These are phyloP conservation scores for Camptophora hylomeconis DNA, from an alignment of 2,329 filamentous ascomycete species.

Conservation along the genomic window DNA sequence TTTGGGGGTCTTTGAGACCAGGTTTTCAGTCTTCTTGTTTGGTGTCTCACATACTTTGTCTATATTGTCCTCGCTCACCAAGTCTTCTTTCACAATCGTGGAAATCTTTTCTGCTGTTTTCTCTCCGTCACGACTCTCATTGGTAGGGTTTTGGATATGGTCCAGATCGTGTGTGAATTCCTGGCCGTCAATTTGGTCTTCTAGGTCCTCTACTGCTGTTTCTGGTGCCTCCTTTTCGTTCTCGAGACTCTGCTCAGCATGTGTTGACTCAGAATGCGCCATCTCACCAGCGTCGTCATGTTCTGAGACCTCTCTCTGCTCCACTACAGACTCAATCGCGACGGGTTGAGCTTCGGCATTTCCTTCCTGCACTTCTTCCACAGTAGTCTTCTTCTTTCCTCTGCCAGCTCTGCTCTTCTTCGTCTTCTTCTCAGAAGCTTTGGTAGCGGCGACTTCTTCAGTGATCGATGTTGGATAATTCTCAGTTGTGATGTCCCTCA, in stretches of 20 bases:
- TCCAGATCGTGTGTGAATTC: too few species aligned
- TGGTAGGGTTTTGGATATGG: conserved; percentile 1
- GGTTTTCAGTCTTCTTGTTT: background rate
- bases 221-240: background rate
- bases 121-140: background rate
- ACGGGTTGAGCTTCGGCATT: background rate
- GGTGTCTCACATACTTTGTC: conserved; percentile 3
- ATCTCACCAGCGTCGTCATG: too few species aligned
- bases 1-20: conserved; percentile 15
- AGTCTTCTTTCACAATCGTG: conserved; percentile 2
- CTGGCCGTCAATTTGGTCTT: too few species aligned
- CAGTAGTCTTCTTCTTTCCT: conserved; percentile 1
- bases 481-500: conserved; percentile 16
- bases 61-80: conserved; percentile 2
- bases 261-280: too few species aligned
- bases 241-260: background rate
- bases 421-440: conserved; percentile 1
- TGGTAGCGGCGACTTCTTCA: conserved; percentile 2
- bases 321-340: background rate
- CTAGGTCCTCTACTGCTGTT: background rate
- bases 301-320: background rate
- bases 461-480: conserved; percentile 9
- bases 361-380: background rate
- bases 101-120: background rate
- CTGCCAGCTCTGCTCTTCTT: conserved; percentile 5